Conservation (phyloP, 73 alveolate genomes). For the Tetrahymena thermophila region DNA sequence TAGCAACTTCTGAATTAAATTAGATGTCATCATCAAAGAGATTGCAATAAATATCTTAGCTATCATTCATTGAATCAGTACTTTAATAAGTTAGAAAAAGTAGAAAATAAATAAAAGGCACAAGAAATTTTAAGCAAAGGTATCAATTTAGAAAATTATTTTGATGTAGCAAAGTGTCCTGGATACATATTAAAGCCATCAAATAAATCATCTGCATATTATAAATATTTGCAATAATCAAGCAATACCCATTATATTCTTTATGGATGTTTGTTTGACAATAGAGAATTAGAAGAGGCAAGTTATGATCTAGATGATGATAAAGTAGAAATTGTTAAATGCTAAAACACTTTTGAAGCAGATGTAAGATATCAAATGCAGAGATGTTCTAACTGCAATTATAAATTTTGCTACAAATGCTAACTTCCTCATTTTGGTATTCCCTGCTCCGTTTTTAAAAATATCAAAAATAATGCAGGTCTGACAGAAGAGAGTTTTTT, state of each 20-base stretch:
- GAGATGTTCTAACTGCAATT: not conserved
- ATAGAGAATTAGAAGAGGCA: not conserved
- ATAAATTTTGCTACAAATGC: not conserved
- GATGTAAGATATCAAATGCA: not conserved
- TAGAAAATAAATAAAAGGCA: not conserved
- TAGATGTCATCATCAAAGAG: not conserved
- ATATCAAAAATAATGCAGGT: not conserved
- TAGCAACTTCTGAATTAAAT: not conserved
- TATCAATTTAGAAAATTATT: not conserved
- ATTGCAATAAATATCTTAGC: not conserved
- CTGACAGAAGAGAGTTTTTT: not conserved
- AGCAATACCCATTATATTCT: not conserved
- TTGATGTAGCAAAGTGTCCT: not conserved
- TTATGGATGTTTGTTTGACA: not conserved
- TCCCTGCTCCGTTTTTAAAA: not conserved
- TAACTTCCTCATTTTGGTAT: not conserved
- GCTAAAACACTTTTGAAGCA: not conserved
- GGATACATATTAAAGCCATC: not conserved
- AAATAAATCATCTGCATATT: not conserved
- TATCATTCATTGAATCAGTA: not conserved
- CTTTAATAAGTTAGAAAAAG: not conserved
- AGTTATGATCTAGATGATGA: not conserved
- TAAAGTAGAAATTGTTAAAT: not conserved
- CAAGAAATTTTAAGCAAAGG: not conserved
- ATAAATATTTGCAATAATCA: not conserved